Evolutionary conservation across 225 moss, liverwort and hornwort genomes (phyloP), one percentile per base, ranked within the genome.

Genomic region (Takakia lepidozioides): DNA sequence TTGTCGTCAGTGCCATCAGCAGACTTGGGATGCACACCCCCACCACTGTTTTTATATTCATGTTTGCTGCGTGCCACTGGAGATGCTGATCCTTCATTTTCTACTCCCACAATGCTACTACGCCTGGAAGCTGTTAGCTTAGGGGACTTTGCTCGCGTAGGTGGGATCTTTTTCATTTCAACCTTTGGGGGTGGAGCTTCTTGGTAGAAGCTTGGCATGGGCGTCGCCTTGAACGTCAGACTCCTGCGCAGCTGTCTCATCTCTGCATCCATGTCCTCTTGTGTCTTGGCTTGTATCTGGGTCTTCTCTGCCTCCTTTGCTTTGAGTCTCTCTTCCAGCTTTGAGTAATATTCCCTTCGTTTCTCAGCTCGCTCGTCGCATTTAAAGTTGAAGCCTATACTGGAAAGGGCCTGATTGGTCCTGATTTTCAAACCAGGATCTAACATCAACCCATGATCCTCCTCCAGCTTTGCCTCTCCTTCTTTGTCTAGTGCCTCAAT

Each of bases 251-350:
- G 52, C 36, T 86, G 81, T 72, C 75, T 83, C 63, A 86, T 91
- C 69, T 86, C 81, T 8, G 70, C 86, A 53, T 91, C 90, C 16
- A 84, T 73, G 57, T 91, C 86, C 76, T 91, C 90, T 58, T 91
- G 83, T 55, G 77, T 86, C 64, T 91, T 91, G 0, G 81, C 90
- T 71, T 83, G 81, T 39, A 79, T 73, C 66, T 86, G 90, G 13
- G 61, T 91, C 58, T 91, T 91, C 54, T 91, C 90, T 41, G 83
- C 90, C 57, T 91, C 90, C 67, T 91, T 91, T 1, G 69, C 90
- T 57, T 67, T 78, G 48, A 91, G 64, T 41, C 83, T 86, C 54
- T 86, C 90, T 62, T 84, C 86, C 52, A 91, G 63, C 60, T 91
- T 91, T 5, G 81, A 86, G 20, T 91, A 91, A 38, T 81, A 91